Base-by-base conservation (phyloP, 1,284 basidiomycete genomes). In the Phaffia rhodozyma region DNA sequence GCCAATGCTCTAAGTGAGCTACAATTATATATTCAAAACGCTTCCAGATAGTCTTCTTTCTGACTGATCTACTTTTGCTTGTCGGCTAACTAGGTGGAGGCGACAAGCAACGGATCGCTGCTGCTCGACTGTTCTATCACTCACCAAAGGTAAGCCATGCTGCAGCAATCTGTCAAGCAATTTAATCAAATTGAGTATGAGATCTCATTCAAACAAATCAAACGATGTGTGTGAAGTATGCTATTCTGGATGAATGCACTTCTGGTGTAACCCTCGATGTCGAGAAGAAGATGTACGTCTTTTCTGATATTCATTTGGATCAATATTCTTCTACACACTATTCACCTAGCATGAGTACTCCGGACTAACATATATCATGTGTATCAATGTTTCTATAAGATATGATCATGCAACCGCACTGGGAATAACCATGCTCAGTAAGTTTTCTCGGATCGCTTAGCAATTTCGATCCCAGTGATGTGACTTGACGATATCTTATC, bases 91-190 rank as follows among this genome's bases (percentile, higher is more conserved):
- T 52, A 43, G 38, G 38, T 5, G 63, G 74, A 2, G 80, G 79
- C 7, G 81, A 82, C 71, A 81, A 82, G 72, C 80, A 82, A 73
- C 71, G 94, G 75, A 89, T 98, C 67, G 94, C 94, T 0, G 97
- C 96, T 91, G 93, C 92, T 6, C 80, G 94, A 67, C 75, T 98
- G 68, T 98, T 97, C 76, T 98, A 97, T 76, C 94, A 98, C 75
- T 81, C 82, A 68, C 94, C 94, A 23, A 92, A 91, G 80, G 90
- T 86, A 60, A 66, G 72, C 61, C 0, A 9, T 20, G 18, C 9
- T 38, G 29, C 25, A 1, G 18, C 5, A 23, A 21, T 2, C 21
- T 34, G 50, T 27, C 34, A 53, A 67, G 75, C 47, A 7, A 52
- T 50, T 62, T 43, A 11, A 23, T 25, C 49, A 32, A 25, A 65